Percentiles rank a stretch among this genome's conserved stretches.
phyloP scores from a whole-genome alignment of 2,329 filamentous ascomycete species.

The Cercospora janseana region DNA sequence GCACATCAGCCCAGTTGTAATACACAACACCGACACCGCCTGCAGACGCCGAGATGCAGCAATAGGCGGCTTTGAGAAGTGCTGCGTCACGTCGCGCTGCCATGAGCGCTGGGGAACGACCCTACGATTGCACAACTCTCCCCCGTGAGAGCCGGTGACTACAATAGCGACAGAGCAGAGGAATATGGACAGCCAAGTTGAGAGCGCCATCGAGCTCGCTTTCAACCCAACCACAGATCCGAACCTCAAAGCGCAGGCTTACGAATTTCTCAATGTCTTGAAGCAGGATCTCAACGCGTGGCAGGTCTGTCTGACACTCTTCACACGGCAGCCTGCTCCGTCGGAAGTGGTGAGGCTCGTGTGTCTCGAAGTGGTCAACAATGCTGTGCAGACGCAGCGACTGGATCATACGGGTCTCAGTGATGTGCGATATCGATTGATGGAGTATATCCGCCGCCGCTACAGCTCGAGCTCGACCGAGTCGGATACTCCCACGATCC shows the following conservation, averaged over 20 bases:
- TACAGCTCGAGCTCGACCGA: slow-evolving; percentile 60
- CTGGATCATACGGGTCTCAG: slow-evolving; percentile 70
- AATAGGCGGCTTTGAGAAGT: slow-evolving; percentile 10
- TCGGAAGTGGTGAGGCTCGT: slow-evolving; percentile 85
- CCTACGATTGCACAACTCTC: slow-evolving; percentile 11
- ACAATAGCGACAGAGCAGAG: neutral
- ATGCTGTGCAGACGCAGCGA: slow-evolving; percentile 76
- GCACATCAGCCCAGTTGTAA: no score
- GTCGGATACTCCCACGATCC: slow-evolving; percentile 72
- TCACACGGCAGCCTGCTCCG: slow-evolving; percentile 71
- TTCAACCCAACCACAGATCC: slow-evolving; percentile 77
- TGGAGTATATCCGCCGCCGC: slow-evolving; percentile 74
- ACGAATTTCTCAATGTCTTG: slow-evolving; percentile 74
- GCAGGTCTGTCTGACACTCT: slow-evolving; percentile 84
- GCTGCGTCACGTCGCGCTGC: slow-evolving; percentile 20
- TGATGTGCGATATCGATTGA: slow-evolving; percentile 75
- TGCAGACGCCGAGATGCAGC: slow-evolving; percentile 14
- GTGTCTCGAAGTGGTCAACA: slow-evolving; percentile 89
- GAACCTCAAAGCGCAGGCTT: slow-evolving; percentile 75
- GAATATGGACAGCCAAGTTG: slow-evolving; percentile 61
- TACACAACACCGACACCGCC: no score
- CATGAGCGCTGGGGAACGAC: slow-evolving; percentile 18
- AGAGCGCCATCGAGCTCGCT: slow-evolving; percentile 93
- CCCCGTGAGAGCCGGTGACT: slow-evolving; percentile 12
- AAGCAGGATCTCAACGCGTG: slow-evolving; percentile 80